Evolutionary conservation across 2,329 filamentous ascomycete species (phyloP).

Genomic region (Cercospora beticola): DNA sequence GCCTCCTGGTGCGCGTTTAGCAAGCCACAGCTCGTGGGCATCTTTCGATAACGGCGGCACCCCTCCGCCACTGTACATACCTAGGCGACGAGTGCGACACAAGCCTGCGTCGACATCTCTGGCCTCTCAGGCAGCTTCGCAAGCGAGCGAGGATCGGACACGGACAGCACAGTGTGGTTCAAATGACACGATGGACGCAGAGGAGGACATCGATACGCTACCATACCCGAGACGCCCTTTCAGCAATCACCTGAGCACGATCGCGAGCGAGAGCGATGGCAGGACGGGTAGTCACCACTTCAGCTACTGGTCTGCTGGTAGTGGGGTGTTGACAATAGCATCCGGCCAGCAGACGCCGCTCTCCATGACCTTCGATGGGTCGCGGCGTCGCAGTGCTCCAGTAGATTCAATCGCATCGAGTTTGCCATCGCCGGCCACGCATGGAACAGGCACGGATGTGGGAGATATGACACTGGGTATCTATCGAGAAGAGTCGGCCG

Average conservation of each 20-base stretch:
- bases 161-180: constrained; percentile 6
- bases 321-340: constrained; percentile 32
- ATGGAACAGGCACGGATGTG: constrained; percentile 23
- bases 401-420: constrained; percentile 26
- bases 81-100: constrained; percentile 34
- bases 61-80: constrained; percentile 36
- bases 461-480: constrained; percentile 36
- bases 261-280: constrained; percentile 39
- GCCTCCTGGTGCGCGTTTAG: constrained; percentile 26
- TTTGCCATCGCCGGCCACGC: constrained; percentile 23
- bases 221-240: constrained; percentile 35
- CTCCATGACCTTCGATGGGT: constrained; percentile 22
- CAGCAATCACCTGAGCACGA: constrained; percentile 39
- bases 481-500: constrained; percentile 35
- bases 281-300: constrained; percentile 31
- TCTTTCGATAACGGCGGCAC: constrained; percentile 31
- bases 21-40: constrained; percentile 28
- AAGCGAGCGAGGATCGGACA: constrained; percentile 6
- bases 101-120: constrained; percentile 28
- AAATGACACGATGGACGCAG: constrained; percentile 26
- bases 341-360: constrained; percentile 32
- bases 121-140: constrained; percentile 20
- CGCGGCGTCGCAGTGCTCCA: constrained; percentile 29
- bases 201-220: constrained; percentile 33
- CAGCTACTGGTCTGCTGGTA: constrained; percentile 37